phyloP scores from a whole-genome alignment of 495 filamentous ascomycete genomes.

The Penicillium steckii region DNA sequence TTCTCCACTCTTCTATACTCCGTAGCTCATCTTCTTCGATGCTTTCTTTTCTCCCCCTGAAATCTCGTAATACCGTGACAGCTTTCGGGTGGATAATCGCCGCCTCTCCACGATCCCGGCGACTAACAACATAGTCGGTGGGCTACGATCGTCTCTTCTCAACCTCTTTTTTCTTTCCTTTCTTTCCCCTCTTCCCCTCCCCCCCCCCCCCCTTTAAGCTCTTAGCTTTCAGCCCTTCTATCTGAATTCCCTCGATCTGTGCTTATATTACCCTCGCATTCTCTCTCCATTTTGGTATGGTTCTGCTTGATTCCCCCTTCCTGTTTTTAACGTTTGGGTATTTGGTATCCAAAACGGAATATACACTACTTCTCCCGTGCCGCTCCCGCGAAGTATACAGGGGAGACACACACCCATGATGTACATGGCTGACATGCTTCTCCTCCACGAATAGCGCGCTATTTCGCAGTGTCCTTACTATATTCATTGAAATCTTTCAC shows the following conservation, averaged over 20 bases:
- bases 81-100: conserved; percentile 9
- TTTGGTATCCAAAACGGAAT: not conserved
- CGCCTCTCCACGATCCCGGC: conserved; percentile 12
- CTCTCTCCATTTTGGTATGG: conserved; percentile 6
- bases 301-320: not conserved
- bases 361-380: not conserved
- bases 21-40: not conserved
- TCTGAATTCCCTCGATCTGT: not conserved
- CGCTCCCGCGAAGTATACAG: conserved; percentile 11
- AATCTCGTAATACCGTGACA: conserved; percentile 17
- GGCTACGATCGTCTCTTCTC: conserved; percentile 21
- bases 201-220: conserved; percentile 4
- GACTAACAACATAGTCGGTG: conserved; percentile 21
- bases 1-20: no score
- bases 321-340: not conserved
- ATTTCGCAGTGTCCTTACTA: not conserved
- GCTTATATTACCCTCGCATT: not conserved
- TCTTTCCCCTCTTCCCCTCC: not conserved
- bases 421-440: not conserved
- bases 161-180: conserved; percentile 10
- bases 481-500: conserved; percentile 4
- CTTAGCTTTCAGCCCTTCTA: not conserved
- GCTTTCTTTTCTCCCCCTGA: not conserved
- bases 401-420: no score
- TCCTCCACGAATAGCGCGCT: not conserved